phyloP scores from a whole-genome alignment of 2,329 filamentous ascomycete genomes.

The Endothia cerciana region DNA sequence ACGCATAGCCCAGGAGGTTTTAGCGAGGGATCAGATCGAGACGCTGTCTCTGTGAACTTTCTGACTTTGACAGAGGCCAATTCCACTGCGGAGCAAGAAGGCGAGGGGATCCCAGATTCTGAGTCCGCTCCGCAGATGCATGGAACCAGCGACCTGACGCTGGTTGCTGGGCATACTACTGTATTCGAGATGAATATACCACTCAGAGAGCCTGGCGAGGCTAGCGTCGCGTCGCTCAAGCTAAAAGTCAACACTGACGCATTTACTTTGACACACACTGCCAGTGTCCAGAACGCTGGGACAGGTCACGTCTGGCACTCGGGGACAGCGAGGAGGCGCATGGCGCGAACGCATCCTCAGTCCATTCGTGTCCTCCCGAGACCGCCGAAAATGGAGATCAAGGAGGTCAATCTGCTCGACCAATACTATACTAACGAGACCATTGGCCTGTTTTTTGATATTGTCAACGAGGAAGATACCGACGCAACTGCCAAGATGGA shows the following conservation, averaged over 20 bases:
- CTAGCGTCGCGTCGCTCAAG: constrained; percentile 65
- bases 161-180: constrained; percentile 68
- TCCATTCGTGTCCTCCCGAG: constrained; percentile 78
- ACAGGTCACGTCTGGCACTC: constrained; percentile 55
- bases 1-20: constrained; percentile 42
- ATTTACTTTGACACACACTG: constrained; percentile 70
- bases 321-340: constrained; percentile 47
- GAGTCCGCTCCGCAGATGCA: constrained; percentile 42
- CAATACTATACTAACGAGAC: constrained; percentile 87
- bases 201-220: constrained; percentile 81
- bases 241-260: constrained; percentile 65
- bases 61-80: constrained; percentile 36
- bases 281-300: constrained; percentile 53
- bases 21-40: constrained; percentile 1
- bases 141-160: constrained; percentile 65
- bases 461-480: constrained; percentile 83
- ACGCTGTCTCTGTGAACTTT: constrained; percentile 36
- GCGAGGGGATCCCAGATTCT: constrained; percentile 34
- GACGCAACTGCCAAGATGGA: constrained; percentile 74
- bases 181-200: constrained; percentile 74
- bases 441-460: constrained; percentile 68
- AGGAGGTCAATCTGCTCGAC: constrained; percentile 61
- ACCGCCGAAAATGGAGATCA: constrained; percentile 87
- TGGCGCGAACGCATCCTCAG: constrained; percentile 54
- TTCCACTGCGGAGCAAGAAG: constrained; percentile 32